Evolutionary conservation across 768 basidiomycete genomes (phyloP).

Genomic region (Macrolepiota fuliginosa): DNA sequence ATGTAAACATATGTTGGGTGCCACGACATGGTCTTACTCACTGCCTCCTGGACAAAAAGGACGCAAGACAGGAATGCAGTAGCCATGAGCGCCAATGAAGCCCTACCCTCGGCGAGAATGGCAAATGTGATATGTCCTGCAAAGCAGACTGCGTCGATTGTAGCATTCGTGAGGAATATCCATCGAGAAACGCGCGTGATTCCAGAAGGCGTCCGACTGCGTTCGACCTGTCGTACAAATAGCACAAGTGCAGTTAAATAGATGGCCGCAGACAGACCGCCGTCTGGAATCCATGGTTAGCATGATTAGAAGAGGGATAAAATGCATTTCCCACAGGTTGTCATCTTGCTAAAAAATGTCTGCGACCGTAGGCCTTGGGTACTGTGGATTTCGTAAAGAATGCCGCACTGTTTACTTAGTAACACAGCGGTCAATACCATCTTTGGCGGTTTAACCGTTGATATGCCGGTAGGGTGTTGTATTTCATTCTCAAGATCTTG

Average conservation of each 20-base stretch:
- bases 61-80: conserved; percentile 84
- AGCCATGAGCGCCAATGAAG: conserved; percentile 77
- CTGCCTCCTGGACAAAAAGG: conserved; percentile 80
- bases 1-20: background rate
- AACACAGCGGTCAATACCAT: conserved; percentile 62
- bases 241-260: conserved; percentile 68
- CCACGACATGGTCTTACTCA: conserved; percentile 33
- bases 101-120: conserved; percentile 77
- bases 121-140: conserved; percentile 88
- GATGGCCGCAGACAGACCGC: conserved; percentile 61
- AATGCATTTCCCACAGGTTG: conserved; percentile 45
- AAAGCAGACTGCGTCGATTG: conserved; percentile 81
- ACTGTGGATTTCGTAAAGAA: conserved; percentile 64
- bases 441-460: conserved; percentile 54
- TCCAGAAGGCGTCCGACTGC: conserved; percentile 74
- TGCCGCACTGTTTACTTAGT: conserved; percentile 78
- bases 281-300: conserved; percentile 46
- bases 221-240: conserved; percentile 71
- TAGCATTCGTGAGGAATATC: conserved; percentile 77
- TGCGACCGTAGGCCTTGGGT: conserved; percentile 72
- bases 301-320: background rate
- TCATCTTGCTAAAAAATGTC: conserved; percentile 73
- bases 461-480: conserved; percentile 69
- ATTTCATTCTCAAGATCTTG: conserved; percentile 72
- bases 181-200: conserved; percentile 79